These are phyloP conservation scores for Yamadazyma blattariae DNA, from an alignment of 1,139 yeast species.

Conservation along the genomic window DNA sequence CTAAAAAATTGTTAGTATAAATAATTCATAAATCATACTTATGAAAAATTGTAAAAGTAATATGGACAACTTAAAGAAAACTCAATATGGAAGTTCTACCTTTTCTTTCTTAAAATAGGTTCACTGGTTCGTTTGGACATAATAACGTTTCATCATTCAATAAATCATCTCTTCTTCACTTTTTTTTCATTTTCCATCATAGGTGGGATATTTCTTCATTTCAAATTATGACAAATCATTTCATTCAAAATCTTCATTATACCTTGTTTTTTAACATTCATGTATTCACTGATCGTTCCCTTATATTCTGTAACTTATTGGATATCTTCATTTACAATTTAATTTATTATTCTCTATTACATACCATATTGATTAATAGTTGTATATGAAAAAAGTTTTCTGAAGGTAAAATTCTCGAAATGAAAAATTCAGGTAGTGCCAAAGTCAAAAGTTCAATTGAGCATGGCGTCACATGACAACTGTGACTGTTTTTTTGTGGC, in stretches of 20 bases:
- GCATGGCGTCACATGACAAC: conserved; percentile 2
- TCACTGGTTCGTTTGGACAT: not conserved
- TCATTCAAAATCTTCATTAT: no score
- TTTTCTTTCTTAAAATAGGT: no score
- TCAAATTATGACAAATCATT: no score
- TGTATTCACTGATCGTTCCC: no score
- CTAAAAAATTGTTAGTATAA: conserved; percentile 30
- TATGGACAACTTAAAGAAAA: not conserved
- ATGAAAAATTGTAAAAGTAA: not conserved
- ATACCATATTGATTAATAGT: conserved; percentile 2
- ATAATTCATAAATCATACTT: not conserved
- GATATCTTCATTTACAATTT: no score
- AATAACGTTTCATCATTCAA: not conserved
- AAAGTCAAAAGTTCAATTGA: no score
- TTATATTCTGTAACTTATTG: no score
- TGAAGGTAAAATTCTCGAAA: not conserved
- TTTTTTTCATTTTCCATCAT: no score
- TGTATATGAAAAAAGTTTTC: conserved; percentile 3
- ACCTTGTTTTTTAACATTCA: no score
- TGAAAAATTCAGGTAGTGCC: conserved; percentile 1
- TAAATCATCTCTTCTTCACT: no score
- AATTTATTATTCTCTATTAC: no score
- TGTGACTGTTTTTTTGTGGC: conserved; percentile 3
- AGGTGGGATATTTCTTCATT: no score
- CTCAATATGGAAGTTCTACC: not conserved